phyloP scores from a whole-genome alignment of 176 grass and related monocot genomes.

The Neostapfia colusana region DNA sequence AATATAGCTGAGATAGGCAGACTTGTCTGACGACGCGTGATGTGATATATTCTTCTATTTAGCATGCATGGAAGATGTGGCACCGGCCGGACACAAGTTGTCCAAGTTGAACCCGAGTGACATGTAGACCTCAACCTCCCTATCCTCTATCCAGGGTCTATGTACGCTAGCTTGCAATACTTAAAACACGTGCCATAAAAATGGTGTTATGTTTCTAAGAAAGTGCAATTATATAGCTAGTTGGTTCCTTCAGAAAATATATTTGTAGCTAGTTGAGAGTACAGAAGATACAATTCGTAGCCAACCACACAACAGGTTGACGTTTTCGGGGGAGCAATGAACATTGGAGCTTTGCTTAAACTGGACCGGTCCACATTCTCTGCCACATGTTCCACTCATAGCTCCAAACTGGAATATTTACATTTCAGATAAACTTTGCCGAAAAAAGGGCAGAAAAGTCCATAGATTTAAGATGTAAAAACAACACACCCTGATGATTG shows the following conservation, averaged over 20 bases:
- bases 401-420: neutral
- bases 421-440: neutral
- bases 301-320: neutral
- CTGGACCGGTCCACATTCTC: neutral
- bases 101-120: slow-evolving; percentile 29
- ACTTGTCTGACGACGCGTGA: slow-evolving; percentile 13
- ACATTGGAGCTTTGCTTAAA: neutral
- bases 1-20: neutral
- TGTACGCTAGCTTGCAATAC: slow-evolving; percentile 26
- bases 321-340: neutral
- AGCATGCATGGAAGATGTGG: slow-evolving; percentile 1
- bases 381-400: too few species aligned
- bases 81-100: slow-evolving; percentile 32
- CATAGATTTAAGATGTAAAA: neutral
- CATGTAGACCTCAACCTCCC: slow-evolving; percentile 40
- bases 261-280: neutral
- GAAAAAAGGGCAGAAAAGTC: neutral
- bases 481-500: neutral
- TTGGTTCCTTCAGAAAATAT: neutral
- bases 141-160: slow-evolving; percentile 23
- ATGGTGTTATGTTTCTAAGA: neutral
- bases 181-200: slow-evolving; percentile 40
- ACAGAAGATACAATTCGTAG: neutral
- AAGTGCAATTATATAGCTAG: slow-evolving; percentile 32
- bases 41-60: slow-evolving; percentile 25